Evolutionary conservation across 306 rosid genomes (phyloP), one percentile per base, ranked within the genome.

Genomic region (Cyamopsis tetragonoloba): DNA sequence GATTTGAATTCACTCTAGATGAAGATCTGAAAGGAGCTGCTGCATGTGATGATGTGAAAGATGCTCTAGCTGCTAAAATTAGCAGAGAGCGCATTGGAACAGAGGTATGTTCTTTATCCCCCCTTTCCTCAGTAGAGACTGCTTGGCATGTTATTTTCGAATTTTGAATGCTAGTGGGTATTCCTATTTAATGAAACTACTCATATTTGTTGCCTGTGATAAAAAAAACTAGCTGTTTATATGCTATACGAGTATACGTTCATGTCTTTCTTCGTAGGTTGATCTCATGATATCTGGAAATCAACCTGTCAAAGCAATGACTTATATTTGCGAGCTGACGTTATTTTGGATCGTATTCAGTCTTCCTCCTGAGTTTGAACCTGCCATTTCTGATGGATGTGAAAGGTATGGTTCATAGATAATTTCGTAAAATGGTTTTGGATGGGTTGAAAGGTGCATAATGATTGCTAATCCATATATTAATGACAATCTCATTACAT

Each of bases 41-140:
- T 66, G 80, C 97, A 30, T 84, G 79, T 55, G 85, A 83, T 80
- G 97, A 88, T 42, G 96, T 93, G 59, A 89, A 84, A 78, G 79
- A 76, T 80, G 98, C 96, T 64, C 85, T 89, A 5, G 85, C 85
- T 26, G 84, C 83, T 67, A 93, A 93, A 88, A 88, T 93, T 78
- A 93, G 96, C 85, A 75, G 88, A 65, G 97, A 93, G 79, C 89
- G 96, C 56, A 83, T 93, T 58, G 98, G 98, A 71, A 67, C 79
- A n/a, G 98, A 93, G 81, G 98, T 83, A 60, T 58, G 69, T 69
- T 54, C 42, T 48, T 63, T 53, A 14, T 69, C 62, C 57, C 48
- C 30, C 22, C 57, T 57, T n/a, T 28, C 58, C 79, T 56, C 10
- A 19, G 14, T 70, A 26, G 59, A 71, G 69, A 24, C 57, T 56